These are phyloP conservation scores for Phytopythium cucurbitacearum DNA, from an alignment of 352 stramenopile genomes.

Conservation along the genomic window DNA sequence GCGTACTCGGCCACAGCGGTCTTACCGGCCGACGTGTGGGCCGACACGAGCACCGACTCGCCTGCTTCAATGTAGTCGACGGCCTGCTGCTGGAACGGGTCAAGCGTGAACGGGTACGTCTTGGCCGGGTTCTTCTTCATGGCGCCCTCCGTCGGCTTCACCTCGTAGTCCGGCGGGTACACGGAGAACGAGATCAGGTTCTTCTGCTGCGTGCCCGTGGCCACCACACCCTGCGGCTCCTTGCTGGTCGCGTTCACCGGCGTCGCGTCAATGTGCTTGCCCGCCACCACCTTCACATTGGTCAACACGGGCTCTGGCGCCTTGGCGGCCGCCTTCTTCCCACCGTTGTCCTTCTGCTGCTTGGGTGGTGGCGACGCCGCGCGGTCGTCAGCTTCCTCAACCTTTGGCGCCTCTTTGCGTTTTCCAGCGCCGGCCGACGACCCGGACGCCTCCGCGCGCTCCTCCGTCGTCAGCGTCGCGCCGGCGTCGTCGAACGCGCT, in stretches of 20 bases:
- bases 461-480: constrained; percentile 54
- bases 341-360: constrained; percentile 33
- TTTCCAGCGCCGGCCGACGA: constrained; percentile 24
- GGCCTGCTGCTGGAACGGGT: constrained; percentile 98
- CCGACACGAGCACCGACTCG: constrained; percentile 98
- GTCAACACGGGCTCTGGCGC: constrained; percentile 19
- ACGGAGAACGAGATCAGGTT: constrained; percentile 95
- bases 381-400: constrained; percentile 22
- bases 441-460: constrained; percentile 28
- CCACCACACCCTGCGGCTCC: constrained; percentile 57
- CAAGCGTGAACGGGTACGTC: constrained; percentile 96
- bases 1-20: constrained; percentile 98
- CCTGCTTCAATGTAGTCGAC: constrained; percentile 95
- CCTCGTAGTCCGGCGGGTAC: constrained; percentile 72
- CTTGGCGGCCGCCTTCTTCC: constrained; percentile 6
- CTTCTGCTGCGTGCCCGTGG: constrained; percentile 94
- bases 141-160: constrained; percentile 38
- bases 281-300: constrained; percentile 59
- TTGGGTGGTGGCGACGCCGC: constrained; percentile 36
- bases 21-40: constrained; percentile 98
- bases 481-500: constrained; percentile 88
- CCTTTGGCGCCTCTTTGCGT: constrained; percentile 31
- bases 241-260: constrained; percentile 32
- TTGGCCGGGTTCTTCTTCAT: constrained; percentile 89
- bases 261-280: constrained; percentile 72